Evolutionary conservation across 768 basidiomycete species (phyloP).

Genomic region (Kwoniella shandongensis): DNA sequence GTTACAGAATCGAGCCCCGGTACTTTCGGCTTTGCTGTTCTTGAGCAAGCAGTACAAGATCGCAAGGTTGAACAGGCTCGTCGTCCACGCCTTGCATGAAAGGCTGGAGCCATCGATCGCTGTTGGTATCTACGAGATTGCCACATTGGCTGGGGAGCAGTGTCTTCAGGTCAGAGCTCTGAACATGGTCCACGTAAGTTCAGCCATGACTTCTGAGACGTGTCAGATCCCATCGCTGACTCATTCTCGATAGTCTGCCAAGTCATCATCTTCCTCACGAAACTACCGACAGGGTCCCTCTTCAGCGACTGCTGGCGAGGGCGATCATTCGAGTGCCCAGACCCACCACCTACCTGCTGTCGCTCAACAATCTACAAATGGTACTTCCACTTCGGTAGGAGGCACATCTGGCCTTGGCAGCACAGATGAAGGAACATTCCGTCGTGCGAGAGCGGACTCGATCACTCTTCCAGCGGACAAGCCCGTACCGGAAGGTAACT

Average conservation of each 20-base stretch:
- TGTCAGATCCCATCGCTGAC: constrained; percentile 1
- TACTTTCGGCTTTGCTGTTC: constrained; percentile 80
- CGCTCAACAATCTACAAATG: neutral
- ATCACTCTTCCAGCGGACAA: constrained; percentile 23
- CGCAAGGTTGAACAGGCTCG: constrained; percentile 69
- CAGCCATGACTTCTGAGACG: neutral
- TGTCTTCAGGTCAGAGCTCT: constrained; percentile 83
- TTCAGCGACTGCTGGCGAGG: constrained; percentile 6
- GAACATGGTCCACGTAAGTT: constrained; percentile 38
- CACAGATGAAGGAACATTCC: constrained; percentile 18
- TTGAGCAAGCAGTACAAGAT: constrained; percentile 80
- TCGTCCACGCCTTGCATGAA: constrained; percentile 93
- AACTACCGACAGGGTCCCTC: constrained; percentile 30
- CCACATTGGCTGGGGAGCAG: constrained; percentile 83
- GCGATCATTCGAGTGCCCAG: neutral
- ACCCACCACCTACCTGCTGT: neutral
- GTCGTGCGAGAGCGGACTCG: constrained; percentile 31
- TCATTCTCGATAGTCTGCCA: constrained; percentile 20
- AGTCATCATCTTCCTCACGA: constrained; percentile 18
- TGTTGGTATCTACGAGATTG: constrained; percentile 91
- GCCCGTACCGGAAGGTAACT: too few relatives aligned
- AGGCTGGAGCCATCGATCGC: constrained; percentile 78
- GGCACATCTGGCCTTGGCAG: neutral
- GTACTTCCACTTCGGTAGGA: constrained; percentile 4
- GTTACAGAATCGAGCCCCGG: constrained; percentile 84